These are phyloP conservation scores for Kodamaea neixiangensis DNA, from an alignment of 805 yeast genomes.

Conservation along the genomic window DNA sequence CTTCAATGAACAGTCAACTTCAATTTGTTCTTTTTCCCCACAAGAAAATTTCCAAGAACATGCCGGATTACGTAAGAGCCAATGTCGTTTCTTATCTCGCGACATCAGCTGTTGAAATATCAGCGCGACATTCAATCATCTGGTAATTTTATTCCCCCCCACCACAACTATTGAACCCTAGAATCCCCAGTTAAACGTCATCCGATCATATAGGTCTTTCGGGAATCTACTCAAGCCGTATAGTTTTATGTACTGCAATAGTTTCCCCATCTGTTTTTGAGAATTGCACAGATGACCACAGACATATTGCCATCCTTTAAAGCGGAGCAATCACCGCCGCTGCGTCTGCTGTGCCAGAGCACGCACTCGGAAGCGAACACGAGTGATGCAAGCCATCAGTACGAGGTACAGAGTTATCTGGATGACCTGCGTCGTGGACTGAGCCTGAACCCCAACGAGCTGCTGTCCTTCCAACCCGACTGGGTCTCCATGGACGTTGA, in stretches of 20 bases:
- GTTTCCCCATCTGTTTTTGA: background rate
- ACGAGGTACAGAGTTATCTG: slow-evolving; percentile 1
- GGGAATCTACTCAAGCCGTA: background rate
- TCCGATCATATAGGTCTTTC: background rate
- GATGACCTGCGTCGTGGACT: slow-evolving; percentile 5
- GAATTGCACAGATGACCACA: background rate
- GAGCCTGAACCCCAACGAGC: slow-evolving; percentile 8
- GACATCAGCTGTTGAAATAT: slow-evolving; percentile 1
- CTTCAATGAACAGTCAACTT: background rate
- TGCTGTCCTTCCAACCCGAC: slow-evolving; percentile 27
- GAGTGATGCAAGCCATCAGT: background rate
- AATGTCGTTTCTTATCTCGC: background rate
- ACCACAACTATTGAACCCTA: background rate
- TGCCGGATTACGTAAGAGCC: background rate
- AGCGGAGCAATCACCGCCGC: slow-evolving; percentile 2
- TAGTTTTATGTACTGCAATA: background rate
- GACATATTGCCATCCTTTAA: background rate
- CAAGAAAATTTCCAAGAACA: background rate
- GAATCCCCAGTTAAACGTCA: background rate
- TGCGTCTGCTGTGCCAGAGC: slow-evolving; percentile 2
- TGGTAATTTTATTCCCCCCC: background rate
- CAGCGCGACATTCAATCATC: slow-evolving; percentile 2
- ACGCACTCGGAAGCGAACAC: background rate
- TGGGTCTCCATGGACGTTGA: slow-evolving; percentile 56
- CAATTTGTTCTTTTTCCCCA: background rate